Evolutionary conservation across 306 rosid genomes (phyloP).

Genomic region (Gynostemma pentaphyllum): DNA sequence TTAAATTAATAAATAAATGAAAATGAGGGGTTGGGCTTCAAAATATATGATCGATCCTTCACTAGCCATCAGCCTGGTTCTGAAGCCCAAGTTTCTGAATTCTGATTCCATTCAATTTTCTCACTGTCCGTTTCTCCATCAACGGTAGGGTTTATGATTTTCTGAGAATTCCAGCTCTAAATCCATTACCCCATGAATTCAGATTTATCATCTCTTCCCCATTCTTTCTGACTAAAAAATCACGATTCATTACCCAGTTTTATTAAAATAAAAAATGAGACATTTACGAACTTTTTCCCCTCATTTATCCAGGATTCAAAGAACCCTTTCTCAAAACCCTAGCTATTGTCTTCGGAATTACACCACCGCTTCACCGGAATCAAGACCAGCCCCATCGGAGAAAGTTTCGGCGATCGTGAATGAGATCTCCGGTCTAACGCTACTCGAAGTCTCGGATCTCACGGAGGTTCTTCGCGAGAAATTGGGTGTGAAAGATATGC

Average conservation of each 20-base stretch:
- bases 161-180: slow-evolving; percentile 10
- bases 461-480: slow-evolving; percentile 67
- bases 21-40: no score
- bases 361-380: slow-evolving; percentile 27
- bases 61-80: no score
- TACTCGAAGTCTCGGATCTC: slow-evolving; percentile 60
- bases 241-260: neutral
- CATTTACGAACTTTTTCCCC: slow-evolving; percentile 33
- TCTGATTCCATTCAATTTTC: no score
- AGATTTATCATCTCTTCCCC: slow-evolving; percentile 2
- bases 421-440: slow-evolving; percentile 56
- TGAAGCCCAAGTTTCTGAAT: no score
- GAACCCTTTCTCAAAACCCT: slow-evolving; percentile 29
- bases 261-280: slow-evolving; percentile 47
- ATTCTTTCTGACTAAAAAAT: slow-evolving; percentile 3
- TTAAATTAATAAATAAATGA: no score
- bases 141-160: no score
- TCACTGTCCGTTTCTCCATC: no score
- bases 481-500: slow-evolving; percentile 63
- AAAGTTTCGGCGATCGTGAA: slow-evolving; percentile 42
- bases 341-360: slow-evolving; percentile 18
- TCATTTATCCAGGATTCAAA: slow-evolving; percentile 23
- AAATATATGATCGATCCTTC: no score
- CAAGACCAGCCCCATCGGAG: slow-evolving; percentile 29
- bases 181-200: slow-evolving; percentile 21